Evolutionary conservation across 139 green algal genomes (phyloP), one percentile per base, ranked within the genome.

Genomic region (Auxenochlorella protothecoides): DNA sequence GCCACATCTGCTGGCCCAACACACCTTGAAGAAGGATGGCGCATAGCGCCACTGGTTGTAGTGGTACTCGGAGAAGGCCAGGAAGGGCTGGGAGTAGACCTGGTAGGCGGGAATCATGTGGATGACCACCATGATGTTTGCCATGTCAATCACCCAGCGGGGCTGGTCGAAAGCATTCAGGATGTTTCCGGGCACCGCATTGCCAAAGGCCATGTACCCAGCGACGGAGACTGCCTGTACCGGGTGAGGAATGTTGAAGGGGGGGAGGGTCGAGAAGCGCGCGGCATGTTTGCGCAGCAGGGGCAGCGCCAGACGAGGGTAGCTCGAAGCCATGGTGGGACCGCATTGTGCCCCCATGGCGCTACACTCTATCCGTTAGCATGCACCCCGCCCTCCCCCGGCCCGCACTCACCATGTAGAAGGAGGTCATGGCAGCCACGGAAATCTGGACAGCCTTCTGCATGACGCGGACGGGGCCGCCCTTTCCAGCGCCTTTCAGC

Each of bases 51-150:
- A 59, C 2, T 60, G 15, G 12, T 64, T 9, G 15, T 65, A 44
- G 62, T 62, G 52, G 12, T 16, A 63, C 69, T 77, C 72, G 51
- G 66, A 15, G 55, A 53, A 77, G 13, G 52, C 64, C 53, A 77
- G 76, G 70, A 74, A 66, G 55, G 76, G 76, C 66, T 81, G 76
- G 57, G 59, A 71, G 63, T 65, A 81, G 5, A 81, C 70, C 56
- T 81, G 76, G 59, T 81, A 76, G 53, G 76, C 71, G 64, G 71
- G 70, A 12, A 71, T 66, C 68, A 79, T 65, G 63, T 79, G 74
- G 4, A 79, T 55, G 5, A 79, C 44, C n/a, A 85, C 80, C 69
- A 79, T 77, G 4, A 75, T 68, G 62, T 87, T 87, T 12, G 80
- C 83, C 9, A 79, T 67, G 54, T 75, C 72, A 13, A 84, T 59